Conservation (phyloP, 495 filamentous ascomycete genomes). For the Amniculicola lignicola region DNA sequence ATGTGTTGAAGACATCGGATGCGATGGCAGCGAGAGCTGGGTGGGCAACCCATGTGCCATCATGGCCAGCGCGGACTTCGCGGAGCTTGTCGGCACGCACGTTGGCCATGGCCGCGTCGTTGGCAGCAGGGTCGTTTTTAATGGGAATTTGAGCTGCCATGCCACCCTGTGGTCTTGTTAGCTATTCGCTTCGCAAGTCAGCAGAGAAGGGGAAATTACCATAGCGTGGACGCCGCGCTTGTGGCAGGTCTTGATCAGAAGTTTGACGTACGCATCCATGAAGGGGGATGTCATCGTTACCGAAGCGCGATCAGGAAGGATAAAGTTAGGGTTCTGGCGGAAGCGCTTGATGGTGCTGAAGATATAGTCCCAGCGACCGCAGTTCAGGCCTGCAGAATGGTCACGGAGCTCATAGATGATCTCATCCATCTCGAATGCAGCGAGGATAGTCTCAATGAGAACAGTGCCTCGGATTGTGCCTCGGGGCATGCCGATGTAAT, state of each 20-base stretch:
- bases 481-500: constrained; percentile 81
- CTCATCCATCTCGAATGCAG: constrained; percentile 99
- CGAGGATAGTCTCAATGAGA: constrained; percentile 95
- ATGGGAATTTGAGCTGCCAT: constrained; percentile 99
- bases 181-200: neutral
- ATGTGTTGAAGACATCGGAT: constrained; percentile 91
- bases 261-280: constrained; percentile 96
- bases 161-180: constrained; percentile 57
- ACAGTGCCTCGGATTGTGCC: constrained; percentile 96
- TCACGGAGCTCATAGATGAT: constrained; percentile 99
- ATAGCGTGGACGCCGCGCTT: constrained; percentile 93
- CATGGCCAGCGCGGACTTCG: constrained; percentile 92
- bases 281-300: constrained; percentile 99
- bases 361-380: constrained; percentile 99
- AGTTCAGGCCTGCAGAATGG: constrained; percentile 95
- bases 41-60: constrained; percentile 96
- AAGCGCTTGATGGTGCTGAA: constrained; percentile 99
- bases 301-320: constrained; percentile 84
- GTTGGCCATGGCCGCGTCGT: constrained; percentile 90
- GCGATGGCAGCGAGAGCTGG: constrained; percentile 88
- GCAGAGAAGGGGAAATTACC: constrained; percentile 37
- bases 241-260: constrained; percentile 97
- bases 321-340: constrained; percentile 87
- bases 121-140: constrained; percentile 86
- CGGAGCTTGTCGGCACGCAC: constrained; percentile 95